These are phyloP conservation scores for Neurospora sp. DNA, from an alignment of 495 filamentous ascomycete species.

Conservation along the genomic window DNA sequence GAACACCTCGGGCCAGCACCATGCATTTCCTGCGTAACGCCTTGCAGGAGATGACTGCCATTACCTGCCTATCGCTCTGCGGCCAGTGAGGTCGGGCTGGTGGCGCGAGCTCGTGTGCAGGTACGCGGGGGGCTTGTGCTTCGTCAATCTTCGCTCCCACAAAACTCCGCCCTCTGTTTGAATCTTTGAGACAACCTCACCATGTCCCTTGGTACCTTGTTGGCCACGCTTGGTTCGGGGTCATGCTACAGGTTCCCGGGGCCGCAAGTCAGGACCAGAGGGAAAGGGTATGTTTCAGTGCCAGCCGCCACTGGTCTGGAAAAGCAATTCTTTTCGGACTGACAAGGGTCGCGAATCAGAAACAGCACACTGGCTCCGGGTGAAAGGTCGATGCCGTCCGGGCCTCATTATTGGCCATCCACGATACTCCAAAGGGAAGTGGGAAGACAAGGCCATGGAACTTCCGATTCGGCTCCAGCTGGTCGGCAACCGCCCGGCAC, in stretches of 20 bases:
- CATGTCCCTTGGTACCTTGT: conserved; percentile 9
- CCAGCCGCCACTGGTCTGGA: conserved; percentile 13
- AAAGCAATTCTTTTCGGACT: conserved; percentile 4
- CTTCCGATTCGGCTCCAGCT: background rate
- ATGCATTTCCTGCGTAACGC: background rate
- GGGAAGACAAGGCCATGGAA: background rate
- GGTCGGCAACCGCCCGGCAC: background rate
- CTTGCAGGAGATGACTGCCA: background rate
- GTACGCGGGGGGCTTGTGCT: conserved; percentile 2
- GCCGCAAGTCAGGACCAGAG: conserved; percentile 10
- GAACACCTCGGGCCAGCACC: background rate
- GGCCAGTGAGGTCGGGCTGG: background rate
- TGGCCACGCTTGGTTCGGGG: background rate
- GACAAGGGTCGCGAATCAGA: conserved; percentile 9
- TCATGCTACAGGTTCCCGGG: background rate
- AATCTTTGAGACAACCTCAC: conserved; percentile 17
- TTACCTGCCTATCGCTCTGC: background rate
- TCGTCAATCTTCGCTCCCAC: conserved; percentile 4
- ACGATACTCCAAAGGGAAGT: background rate
- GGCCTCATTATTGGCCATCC: conserved; percentile 2
- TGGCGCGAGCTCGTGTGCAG: background rate
- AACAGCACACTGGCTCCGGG: background rate
- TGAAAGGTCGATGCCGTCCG: background rate
- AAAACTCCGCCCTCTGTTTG: conserved; percentile 10
- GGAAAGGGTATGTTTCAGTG: conserved; percentile 17